A percentile compares a stretch with the other conserved stretches of the same genome.
Conservation (phyloP, 805 yeast genomes). For the Scheffersomyces ergatensis region DNA sequence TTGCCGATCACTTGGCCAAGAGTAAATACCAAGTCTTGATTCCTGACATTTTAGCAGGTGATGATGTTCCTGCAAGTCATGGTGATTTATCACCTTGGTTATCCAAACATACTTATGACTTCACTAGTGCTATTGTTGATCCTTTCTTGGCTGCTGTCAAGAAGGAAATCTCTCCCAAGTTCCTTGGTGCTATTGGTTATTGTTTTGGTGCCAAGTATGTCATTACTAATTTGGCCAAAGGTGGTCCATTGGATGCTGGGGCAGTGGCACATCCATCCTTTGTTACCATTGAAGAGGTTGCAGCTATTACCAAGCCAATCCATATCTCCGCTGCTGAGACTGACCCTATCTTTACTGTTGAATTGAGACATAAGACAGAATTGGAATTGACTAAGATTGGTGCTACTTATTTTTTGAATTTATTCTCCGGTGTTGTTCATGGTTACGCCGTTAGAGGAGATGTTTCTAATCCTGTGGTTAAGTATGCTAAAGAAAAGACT, state of each 20-base stretch:
- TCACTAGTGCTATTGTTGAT: slow-evolving; percentile 47
- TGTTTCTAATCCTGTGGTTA: slow-evolving; percentile 45
- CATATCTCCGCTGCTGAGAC: slow-evolving; percentile 72
- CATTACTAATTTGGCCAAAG: slow-evolving; percentile 46
- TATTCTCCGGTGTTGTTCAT: slow-evolving; percentile 65
- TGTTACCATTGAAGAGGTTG: slow-evolving; percentile 63
- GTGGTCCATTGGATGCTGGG: slow-evolving; percentile 38
- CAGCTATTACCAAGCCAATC: slow-evolving; percentile 54
- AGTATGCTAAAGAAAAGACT: slow-evolving; percentile 68
- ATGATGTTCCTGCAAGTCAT: slow-evolving; percentile 21
- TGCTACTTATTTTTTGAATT: slow-evolving; percentile 54
- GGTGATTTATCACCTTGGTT: slow-evolving; percentile 46
- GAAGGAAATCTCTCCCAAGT: slow-evolving; percentile 27
- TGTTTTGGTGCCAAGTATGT: slow-evolving; percentile 83
- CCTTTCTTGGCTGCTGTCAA: slow-evolving; percentile 45
- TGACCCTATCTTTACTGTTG: slow-evolving; percentile 62
- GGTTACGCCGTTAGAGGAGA: slow-evolving; percentile 87
- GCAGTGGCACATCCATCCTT: slow-evolving; percentile 87
- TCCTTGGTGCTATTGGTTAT: slow-evolving; percentile 65
- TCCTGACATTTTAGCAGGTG: slow-evolving; percentile 72
- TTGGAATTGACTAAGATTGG: slow-evolving; percentile 44
- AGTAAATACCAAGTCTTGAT: slow-evolving; percentile 62
- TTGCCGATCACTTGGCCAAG: slow-evolving; percentile 65
- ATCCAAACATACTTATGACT: slow-evolving; percentile 47
- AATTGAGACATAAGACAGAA: slow-evolving; percentile 62